Base-by-base conservation (phyloP, 2,329 filamentous ascomycete species). In the Hypoxylon sp. region DNA sequence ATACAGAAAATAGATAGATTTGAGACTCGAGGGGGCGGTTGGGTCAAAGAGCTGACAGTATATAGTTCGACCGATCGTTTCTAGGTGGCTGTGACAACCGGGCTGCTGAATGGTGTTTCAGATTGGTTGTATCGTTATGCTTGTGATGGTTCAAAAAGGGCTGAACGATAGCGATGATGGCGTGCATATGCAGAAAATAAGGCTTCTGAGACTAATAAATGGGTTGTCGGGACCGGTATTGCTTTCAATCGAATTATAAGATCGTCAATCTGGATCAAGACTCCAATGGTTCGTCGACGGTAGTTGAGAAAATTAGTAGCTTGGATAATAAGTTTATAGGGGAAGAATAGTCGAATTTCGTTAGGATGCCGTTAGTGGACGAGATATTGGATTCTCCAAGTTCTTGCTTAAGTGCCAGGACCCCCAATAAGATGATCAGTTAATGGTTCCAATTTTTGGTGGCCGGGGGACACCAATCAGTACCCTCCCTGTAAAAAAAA, bases 121-220 rank as follows among this genome's bases (percentile, higher is more conserved):
- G 71, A 48, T 71, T 67, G 69, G 71, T 64, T 61, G 71, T 73
- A 71, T 69, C 57, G 52, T 66, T 63, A 73, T 66, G 68, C 71
- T 55, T 59, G 62, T 50, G 55, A 57, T 62, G 47, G 53, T 29
- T 29, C 46, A 58, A 46, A 59, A 51, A 51, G 31, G 52, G 63
- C 63, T 65, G 57, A 62, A 64, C 17, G 59, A 58, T 42, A 47
- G 26, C 48, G 55, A 63, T 54, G 55, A 63, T 54, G 54, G 63
- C 63, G 55, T 60, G 60, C 52, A 29, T 69, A 47, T 59, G 29
- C 57, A 59, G 31, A 59, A 57, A 52, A 35, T 42, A 66, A 64
- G 51, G 63, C 55, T 65, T 47, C 55, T 67, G 44, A 59, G 58
- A 63, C 60, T 50, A 60, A 57, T 57, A 48, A 33, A 59, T 59